Evolutionary conservation across 1,284 basidiomycete genomes (phyloP).

Genomic region (Ceratobasidium sp.): DNA sequence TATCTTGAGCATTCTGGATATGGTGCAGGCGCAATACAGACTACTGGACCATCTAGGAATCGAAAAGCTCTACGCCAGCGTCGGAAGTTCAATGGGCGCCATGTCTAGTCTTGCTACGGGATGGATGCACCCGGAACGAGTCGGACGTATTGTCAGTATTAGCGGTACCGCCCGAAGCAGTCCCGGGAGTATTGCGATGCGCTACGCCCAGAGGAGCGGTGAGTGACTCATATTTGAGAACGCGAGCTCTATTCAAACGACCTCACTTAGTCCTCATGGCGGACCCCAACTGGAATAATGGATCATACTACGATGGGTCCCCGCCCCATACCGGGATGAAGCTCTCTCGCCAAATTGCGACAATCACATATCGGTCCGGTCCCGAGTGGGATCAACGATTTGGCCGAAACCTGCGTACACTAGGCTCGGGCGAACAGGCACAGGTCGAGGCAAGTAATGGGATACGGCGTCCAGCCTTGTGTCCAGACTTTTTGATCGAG

Average conservation of each 20-base stretch:
- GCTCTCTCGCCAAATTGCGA: slow-evolving; percentile 97
- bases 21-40: slow-evolving; percentile 93
- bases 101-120: slow-evolving; percentile 98
- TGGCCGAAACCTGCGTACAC: slow-evolving; percentile 77
- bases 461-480: slow-evolving; percentile 78
- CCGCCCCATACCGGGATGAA: slow-evolving; percentile 99
- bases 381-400: slow-evolving; percentile 99
- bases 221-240: slow-evolving; percentile 54
- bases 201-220: slow-evolving; percentile 96
- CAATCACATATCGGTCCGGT: slow-evolving; percentile 98
- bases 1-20: slow-evolving; percentile 94
- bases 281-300: slow-evolving; percentile 99
- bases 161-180: slow-evolving; percentile 94
- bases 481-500: slow-evolving; percentile 98
- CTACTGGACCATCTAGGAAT: slow-evolving; percentile 91
- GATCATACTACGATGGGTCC: slow-evolving; percentile 95
- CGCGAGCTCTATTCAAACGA: neutral
- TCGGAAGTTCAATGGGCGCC: slow-evolving; percentile 96
- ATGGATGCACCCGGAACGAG: slow-evolving; percentile 91
- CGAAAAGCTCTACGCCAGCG: slow-evolving; percentile 88
- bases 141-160: slow-evolving; percentile 92
- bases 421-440: slow-evolving; percentile 54
- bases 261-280: slow-evolving; percentile 88
- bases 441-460: slow-evolving; percentile 54
- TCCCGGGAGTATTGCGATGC: slow-evolving; percentile 93